Evolutionary conservation across 306 rosid species (phyloP), one percentile per base, ranked within the genome.

Genomic region (Lathyrus aphaca): DNA sequence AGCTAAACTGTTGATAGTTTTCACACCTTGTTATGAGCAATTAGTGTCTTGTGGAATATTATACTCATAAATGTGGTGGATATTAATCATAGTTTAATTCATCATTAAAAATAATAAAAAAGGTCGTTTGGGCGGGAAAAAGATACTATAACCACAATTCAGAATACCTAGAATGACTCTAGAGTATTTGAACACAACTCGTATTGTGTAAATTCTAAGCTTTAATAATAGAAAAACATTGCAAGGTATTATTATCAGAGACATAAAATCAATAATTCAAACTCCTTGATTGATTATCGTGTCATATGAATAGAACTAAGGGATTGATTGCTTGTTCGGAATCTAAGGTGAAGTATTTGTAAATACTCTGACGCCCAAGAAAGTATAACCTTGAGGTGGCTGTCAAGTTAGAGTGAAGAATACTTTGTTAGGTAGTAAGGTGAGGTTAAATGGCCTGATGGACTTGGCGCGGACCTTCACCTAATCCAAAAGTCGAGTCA

Each of bases 1-100:
- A 65, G 68, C 45, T 23, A 23, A 58, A 76, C 5, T 19, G 54
- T 75, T 59, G n/a, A 21, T 29, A 12, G 19, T 53, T 78, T 46
- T 64, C 67, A 75, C 56, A 72, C 40, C 27, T 35, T 55, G 23
- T 49, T 44, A 43, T 29, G 23, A 32, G 37, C 37, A 71, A 32
- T 68, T 66, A 14, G 39, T 43, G 35, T 43, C 68, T 66, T 66
- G 50, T 10, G 17, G 51, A 54, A 35, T 46, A 61, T 16, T 46
- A 54, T 46, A 51, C 51, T 66, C 37, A 61, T 55, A 72, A 25
- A 17, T 48, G 48, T 27, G 56, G 27, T 49, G 56, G 27, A 5
- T 9, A 50, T 10, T 19, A 23, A 12, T 50, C 56, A 4, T 50
- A 50, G 56, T 49, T 49, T 49, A 16, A 17, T 12, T 49, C 13